A percentile compares a stretch with the other conserved stretches of the same genome.
Conservation (phyloP, 208 protist genomes). For the Leishmania aethiopica region DNA sequence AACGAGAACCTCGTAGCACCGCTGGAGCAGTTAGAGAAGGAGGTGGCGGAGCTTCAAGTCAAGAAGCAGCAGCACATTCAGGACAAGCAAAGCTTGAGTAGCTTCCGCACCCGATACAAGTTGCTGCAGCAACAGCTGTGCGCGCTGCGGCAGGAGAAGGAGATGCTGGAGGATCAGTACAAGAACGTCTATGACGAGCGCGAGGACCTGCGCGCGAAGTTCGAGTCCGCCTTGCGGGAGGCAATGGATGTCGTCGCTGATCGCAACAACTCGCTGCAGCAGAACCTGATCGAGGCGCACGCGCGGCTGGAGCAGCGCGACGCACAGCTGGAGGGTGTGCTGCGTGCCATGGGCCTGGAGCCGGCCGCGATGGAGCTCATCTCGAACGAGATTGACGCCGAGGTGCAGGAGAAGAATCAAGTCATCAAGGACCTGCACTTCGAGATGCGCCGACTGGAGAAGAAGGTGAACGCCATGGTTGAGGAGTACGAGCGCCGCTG, state of each 20-base stretch:
- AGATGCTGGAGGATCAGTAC: slow-evolving; percentile 89
- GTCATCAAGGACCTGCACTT: slow-evolving; percentile 96
- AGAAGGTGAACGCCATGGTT: slow-evolving; percentile 59
- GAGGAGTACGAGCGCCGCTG: slow-evolving; percentile 84
- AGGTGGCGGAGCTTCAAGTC: slow-evolving; percentile 90
- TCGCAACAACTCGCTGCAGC: slow-evolving; percentile 82
- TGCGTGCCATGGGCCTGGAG: slow-evolving; percentile 94
- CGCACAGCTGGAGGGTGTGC: slow-evolving; percentile 89
- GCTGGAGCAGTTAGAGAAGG: slow-evolving; percentile 87
- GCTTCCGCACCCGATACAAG: slow-evolving; percentile 75
- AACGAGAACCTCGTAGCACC: slow-evolving; percentile 96
- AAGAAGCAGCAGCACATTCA: slow-evolving; percentile 95
- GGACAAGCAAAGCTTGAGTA: slow-evolving; percentile 94
- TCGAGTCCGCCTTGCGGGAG: slow-evolving; percentile 91
- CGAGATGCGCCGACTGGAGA: slow-evolving; percentile 90
- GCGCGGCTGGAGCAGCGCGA: slow-evolving; percentile 84
- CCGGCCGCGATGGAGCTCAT: slow-evolving; percentile 84
- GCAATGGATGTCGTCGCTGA: slow-evolving; percentile 87
- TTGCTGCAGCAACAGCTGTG: slow-evolving; percentile 84
- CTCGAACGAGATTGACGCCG: slow-evolving; percentile 89
- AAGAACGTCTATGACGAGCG: slow-evolving; percentile 90
- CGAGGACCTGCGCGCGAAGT: slow-evolving; percentile 94
- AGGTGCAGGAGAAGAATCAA: slow-evolving; percentile 94
- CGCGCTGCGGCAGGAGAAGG: slow-evolving; percentile 88
- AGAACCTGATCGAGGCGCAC: slow-evolving; percentile 75